Evolutionary conservation across 2,329 filamentous ascomycete genomes (phyloP).

Genomic region (Pyrenophora tritici-repentis): DNA sequence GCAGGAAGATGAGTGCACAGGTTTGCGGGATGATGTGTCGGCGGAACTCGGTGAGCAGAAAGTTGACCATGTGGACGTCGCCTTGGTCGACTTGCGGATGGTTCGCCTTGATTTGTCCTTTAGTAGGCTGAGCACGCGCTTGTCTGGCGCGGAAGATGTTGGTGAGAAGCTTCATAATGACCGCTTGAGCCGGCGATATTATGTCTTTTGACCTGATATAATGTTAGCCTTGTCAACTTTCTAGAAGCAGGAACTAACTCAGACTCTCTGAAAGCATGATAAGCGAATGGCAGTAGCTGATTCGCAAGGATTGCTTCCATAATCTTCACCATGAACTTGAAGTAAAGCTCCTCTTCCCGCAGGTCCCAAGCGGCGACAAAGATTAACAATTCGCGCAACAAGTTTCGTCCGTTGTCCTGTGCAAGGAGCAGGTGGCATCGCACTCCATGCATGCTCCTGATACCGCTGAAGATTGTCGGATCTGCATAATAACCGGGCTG

Average conservation of each 20-base stretch:
- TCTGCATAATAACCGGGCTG: conserved; percentile 58
- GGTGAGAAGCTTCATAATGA: conserved; percentile 86
- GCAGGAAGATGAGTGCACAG: conserved; percentile 89
- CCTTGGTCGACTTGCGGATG: conserved; percentile 60
- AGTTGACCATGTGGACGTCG: conserved; percentile 73
- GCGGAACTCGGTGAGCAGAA: conserved; percentile 90
- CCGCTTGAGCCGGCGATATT: conserved; percentile 91
- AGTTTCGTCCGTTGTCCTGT: conserved; percentile 85
- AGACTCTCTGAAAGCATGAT: conserved; percentile 81
- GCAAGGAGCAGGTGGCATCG: conserved; percentile 88
- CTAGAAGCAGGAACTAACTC: conserved; percentile 31
- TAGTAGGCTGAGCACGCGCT: conserved; percentile 43
- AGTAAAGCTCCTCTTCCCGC: conserved; percentile 89
- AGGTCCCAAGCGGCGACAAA: conserved; percentile 98
- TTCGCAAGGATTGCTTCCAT: conserved; percentile 91
- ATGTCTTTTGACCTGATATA: conserved; percentile 76
- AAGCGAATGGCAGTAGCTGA: conserved; percentile 87
- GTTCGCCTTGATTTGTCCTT: conserved; percentile 52
- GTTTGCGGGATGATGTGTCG: conserved; percentile 93
- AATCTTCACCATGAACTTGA: conserved; percentile 95
- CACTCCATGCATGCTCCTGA: conserved; percentile 83
- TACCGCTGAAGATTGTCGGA: conserved; percentile 59
- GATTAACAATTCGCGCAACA: conserved; percentile 87
- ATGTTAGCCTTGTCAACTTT: conserved; percentile 16
- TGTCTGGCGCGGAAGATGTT: conserved; percentile 77